Conservation (phyloP, 305 asterid species). For the Rubia peregrina region DNA sequence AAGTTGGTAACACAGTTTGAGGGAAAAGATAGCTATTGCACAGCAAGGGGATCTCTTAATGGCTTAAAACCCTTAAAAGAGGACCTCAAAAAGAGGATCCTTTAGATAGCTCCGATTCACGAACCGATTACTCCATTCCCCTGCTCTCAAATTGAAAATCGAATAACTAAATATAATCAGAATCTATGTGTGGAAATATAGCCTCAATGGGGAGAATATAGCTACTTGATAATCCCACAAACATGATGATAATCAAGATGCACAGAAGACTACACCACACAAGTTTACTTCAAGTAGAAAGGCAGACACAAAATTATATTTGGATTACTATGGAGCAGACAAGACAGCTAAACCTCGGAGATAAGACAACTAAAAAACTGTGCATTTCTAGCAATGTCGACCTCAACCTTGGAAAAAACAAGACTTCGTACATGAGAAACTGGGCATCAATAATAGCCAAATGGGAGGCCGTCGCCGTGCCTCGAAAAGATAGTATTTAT, state of each 20-base stretch:
- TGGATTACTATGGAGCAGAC: neutral
- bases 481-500: no score
- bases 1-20: neutral
- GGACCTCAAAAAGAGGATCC: no score
- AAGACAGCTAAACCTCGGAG: neutral
- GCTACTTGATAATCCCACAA: neutral
- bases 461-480: no score
- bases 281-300: neutral
- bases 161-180: no score
- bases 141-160: no score
- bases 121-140: no score
- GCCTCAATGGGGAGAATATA: neutral
- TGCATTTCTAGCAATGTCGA: neutral
- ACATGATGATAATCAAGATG: neutral
- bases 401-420: neutral
- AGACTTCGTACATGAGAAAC: neutral
- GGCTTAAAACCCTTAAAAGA: neutral
- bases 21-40: neutral
- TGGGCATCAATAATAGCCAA: neutral
- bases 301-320: neutral
- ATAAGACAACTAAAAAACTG: neutral
- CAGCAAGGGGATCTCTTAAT: neutral
- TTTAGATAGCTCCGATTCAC: no score
- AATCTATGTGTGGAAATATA: no score
- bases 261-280: neutral